Conservation (phyloP, 73 alveolate genomes). For the Blepharisma japonicum region DNA sequence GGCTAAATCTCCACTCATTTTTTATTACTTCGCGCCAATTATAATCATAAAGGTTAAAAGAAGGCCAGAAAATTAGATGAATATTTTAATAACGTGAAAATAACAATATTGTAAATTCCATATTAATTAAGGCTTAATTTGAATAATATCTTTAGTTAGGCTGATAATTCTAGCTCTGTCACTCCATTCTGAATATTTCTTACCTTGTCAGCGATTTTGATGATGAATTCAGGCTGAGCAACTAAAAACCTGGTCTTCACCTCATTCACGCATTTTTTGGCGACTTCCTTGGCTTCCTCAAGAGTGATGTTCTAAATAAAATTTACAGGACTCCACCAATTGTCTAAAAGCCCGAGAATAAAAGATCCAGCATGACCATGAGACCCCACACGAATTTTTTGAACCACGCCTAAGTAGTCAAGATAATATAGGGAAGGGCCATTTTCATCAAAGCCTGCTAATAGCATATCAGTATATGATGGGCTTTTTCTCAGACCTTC, state of each 20-base stretch:
- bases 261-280: slow-evolving; percentile 80
- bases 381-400: slow-evolving; percentile 86
- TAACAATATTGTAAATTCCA: too few species aligned
- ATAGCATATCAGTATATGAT: slow-evolving; percentile 65
- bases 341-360: slow-evolving; percentile 82
- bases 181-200: slow-evolving; percentile 70
- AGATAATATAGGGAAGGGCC: slow-evolving; percentile 85
- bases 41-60: too few species aligned
- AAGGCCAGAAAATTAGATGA: too few species aligned
- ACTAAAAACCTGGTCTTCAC: slow-evolving; percentile 82
- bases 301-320: slow-evolving; percentile 66
- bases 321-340: slow-evolving; percentile 62
- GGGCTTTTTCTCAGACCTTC: slow-evolving; percentile 87
- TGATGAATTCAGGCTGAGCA: slow-evolving; percentile 74
- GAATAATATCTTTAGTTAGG: too few species aligned
- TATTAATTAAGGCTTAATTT: too few species aligned
- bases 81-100: too few species aligned
- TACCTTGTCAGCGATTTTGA: slow-evolving; percentile 69
- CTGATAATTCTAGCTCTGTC: slow-evolving; percentile 35
- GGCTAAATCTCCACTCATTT: background rate
- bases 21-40: too few species aligned
- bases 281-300: slow-evolving; percentile 79
- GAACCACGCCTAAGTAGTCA: slow-evolving; percentile 90
- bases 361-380: slow-evolving; percentile 95
- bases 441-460: slow-evolving; percentile 87